Evolutionary conservation across 148 eudicot genomes (phyloP).

Genomic region (Dysphania ambrosioides): DNA sequence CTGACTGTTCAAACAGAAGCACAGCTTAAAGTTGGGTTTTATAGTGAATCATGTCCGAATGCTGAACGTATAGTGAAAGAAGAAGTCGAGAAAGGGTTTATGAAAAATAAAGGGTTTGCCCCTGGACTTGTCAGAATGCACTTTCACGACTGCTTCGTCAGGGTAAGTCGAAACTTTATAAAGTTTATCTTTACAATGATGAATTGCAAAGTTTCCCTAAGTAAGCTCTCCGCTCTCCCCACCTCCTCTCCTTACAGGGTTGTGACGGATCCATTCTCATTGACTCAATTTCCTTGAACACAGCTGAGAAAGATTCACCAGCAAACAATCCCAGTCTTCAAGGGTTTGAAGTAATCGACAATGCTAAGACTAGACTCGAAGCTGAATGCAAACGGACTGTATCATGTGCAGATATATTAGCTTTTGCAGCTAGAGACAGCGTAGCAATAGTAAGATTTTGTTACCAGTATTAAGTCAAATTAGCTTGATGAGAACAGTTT

Average conservation of each 20-base stretch:
- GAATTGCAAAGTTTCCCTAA: not conserved
- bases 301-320: slow-evolving; percentile 75
- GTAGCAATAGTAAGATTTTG: slow-evolving; percentile 16
- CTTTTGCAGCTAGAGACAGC: slow-evolving; percentile 33
- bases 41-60: slow-evolving; percentile 30
- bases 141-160: slow-evolving; percentile 71
- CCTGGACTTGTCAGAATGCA: slow-evolving; percentile 57
- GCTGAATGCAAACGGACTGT: slow-evolving; percentile 43
- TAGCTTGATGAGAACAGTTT: too few relatives aligned
- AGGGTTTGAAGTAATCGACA: slow-evolving; percentile 76
- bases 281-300: slow-evolving; percentile 57
- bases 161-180: slow-evolving; percentile 38
- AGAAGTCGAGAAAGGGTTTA: slow-evolving; percentile 37
- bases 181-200: too few relatives aligned
- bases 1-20: slow-evolving; percentile 30
- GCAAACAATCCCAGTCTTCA: slow-evolving; percentile 61
- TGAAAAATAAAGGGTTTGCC: slow-evolving; percentile 36
- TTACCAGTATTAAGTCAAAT: not conserved
- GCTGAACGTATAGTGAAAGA: slow-evolving; percentile 48
- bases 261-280: slow-evolving; percentile 85
- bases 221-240: not conserved
- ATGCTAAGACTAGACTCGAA: slow-evolving; percentile 62
- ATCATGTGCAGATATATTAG: slow-evolving; percentile 34
- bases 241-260: slow-evolving; percentile 34
- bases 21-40: slow-evolving; percentile 50